Evolutionary conservation across 2,329 filamentous ascomycete species (phyloP).

Genomic region (Fusarium fujikuroi): DNA sequence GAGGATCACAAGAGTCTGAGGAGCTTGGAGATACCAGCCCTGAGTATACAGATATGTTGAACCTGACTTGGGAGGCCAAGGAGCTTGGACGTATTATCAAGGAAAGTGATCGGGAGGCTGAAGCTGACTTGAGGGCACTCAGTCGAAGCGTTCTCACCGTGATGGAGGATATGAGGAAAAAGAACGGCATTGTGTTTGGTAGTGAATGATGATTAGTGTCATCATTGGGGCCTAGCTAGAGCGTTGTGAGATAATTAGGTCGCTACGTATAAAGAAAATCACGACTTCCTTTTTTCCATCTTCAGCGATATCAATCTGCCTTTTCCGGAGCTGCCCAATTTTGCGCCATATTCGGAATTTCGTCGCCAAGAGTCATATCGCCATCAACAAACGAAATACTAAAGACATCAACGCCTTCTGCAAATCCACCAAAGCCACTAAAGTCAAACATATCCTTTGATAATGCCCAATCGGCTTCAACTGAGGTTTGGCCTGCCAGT

Average conservation of each 20-base stretch:
- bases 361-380: slow-evolving; percentile 1
- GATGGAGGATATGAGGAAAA: slow-evolving; percentile 32
- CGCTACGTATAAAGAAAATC: slow-evolving; percentile 51
- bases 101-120: slow-evolving; percentile 12
- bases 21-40: slow-evolving; percentile 22
- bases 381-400: slow-evolving; percentile 21
- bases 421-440: slow-evolving; percentile 10
- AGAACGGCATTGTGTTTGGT: slow-evolving; percentile 20
- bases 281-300: not conserved
- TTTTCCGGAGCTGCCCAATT: not conserved
- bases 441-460: slow-evolving; percentile 18
- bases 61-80: slow-evolving; percentile 34
- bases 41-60: slow-evolving; percentile 23
- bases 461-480: not conserved
- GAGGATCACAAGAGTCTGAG: slow-evolving; percentile 20
- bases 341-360: not conserved
- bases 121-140: slow-evolving; percentile 19
- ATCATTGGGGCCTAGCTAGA: no score
- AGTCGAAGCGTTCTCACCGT: slow-evolving; percentile 11
- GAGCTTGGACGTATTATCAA: slow-evolving; percentile 30
- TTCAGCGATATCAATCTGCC: not conserved
- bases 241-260: no score
- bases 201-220: not conserved
- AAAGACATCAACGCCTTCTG: slow-evolving; percentile 14
- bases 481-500: not conserved